phyloP scores from a whole-genome alignment of 805 yeast genomes.

The Metschnikowia noctiluminum region DNA sequence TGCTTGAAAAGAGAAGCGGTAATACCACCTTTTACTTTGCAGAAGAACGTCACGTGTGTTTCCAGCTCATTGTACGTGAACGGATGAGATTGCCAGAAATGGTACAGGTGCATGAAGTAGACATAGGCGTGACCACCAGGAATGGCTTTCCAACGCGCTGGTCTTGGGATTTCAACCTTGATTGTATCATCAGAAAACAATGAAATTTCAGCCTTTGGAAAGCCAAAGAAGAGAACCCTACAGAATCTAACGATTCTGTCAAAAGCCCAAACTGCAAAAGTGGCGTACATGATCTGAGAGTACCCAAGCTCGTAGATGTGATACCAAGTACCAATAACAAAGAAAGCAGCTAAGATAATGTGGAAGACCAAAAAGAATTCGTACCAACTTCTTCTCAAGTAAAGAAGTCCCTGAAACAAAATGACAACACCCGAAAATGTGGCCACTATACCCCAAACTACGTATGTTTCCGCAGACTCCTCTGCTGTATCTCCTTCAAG shows the following conservation, averaged over 20 bases:
- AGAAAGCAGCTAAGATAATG: constrained; percentile 21
- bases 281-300: constrained; percentile 40
- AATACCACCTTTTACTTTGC: constrained; percentile 37
- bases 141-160: constrained; percentile 43
- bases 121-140: constrained; percentile 61
- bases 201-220: constrained; percentile 31
- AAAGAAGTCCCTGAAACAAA: constrained; percentile 16
- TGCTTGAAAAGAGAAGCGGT: constrained; percentile 30
- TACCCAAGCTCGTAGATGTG: constrained; percentile 20
- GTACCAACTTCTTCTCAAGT: constrained; percentile 21
- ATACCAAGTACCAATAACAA: constrained; percentile 21
- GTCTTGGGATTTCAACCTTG: constrained; percentile 45
- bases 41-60: constrained; percentile 26
- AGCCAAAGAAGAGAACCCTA: constrained; percentile 34
- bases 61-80: constrained; percentile 39
- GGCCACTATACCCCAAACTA: constrained; percentile 16
- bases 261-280: constrained; percentile 60
- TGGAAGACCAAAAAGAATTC: constrained; percentile 24
- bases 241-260: constrained; percentile 38
- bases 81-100: constrained; percentile 67
- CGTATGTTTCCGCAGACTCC: constrained; percentile 6
- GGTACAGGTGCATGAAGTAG: constrained; percentile 47
- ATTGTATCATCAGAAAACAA: constrained; percentile 43
- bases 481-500: constrained; percentile 4
- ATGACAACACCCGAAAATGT: constrained; percentile 11